Evolutionary conservation across 306 rosid species (phyloP).

Genomic region (Hippophae tibetana): DNA sequence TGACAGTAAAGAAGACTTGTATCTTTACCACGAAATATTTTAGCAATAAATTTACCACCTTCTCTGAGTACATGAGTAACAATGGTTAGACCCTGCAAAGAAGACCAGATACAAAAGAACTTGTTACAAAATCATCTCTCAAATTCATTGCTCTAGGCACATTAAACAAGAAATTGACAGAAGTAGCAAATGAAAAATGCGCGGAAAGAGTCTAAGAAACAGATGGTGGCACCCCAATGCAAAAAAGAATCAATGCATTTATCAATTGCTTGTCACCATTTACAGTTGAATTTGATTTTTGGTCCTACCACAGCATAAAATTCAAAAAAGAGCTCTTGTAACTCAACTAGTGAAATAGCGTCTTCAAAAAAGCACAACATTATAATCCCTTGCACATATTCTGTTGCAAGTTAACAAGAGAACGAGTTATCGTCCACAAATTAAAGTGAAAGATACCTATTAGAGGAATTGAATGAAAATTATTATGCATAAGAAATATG

Average conservation of each 20-base stretch:
- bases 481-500: not conserved
- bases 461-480: not conserved
- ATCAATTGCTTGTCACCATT: not conserved
- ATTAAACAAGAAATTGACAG: no score
- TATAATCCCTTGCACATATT: no score
- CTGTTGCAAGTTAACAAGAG: no score
- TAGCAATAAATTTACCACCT: slow-evolving; percentile 92
- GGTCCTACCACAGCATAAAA: not conserved
- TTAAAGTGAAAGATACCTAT: not conserved
- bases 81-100: slow-evolving; percentile 83
- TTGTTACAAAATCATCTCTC: slow-evolving; percentile 4
- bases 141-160: not conserved
- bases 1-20: slow-evolving; percentile 89
- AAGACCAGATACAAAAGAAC: slow-evolving; percentile 9
- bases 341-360: not conserved
- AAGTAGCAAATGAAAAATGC: no score
- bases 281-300: not conserved
- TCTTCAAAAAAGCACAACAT: no score
- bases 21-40: slow-evolving; percentile 94
- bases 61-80: slow-evolving; percentile 86
- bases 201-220: not conserved
- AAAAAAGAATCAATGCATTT: not conserved
- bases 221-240: not conserved
- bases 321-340: not conserved
- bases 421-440: not conserved